These are phyloP conservation scores for Penicillium waksmanii DNA, from an alignment of 495 filamentous ascomycete genomes.

Conservation along the genomic window DNA sequence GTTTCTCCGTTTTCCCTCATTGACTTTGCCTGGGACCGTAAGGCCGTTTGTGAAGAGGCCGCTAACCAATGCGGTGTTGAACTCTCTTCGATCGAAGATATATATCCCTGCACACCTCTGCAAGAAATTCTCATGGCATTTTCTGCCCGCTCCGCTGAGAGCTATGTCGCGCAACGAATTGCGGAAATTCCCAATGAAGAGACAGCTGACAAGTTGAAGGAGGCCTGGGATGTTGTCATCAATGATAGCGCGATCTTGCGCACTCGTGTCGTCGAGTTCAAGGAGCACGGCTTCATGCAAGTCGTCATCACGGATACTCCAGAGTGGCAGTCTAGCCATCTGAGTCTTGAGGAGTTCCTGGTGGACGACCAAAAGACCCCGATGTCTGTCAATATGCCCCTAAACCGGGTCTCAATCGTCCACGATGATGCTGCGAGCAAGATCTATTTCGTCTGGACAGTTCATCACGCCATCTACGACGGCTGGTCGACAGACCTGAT, in stretches of 20 bases:
- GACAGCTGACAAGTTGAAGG: slow-evolving; percentile 32
- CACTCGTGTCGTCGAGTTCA: slow-evolving; percentile 53
- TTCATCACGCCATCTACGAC: slow-evolving; percentile 27
- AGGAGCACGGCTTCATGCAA: slow-evolving; percentile 49
- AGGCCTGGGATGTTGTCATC: slow-evolving; percentile 44
- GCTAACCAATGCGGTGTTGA: slow-evolving; percentile 2
- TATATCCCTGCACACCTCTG: slow-evolving; percentile 41
- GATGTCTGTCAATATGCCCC: slow-evolving; percentile 47
- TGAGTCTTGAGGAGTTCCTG: slow-evolving; percentile 45
- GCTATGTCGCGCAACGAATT: slow-evolving; percentile 53
- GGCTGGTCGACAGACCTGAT: slow-evolving; percentile 55
- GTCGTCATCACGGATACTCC: slow-evolving; percentile 46
- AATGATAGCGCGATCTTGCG: slow-evolving; percentile 50
- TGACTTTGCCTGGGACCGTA: slow-evolving; percentile 1
- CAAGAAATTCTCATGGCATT: slow-evolving; percentile 60
- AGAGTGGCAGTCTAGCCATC: slow-evolving; percentile 26
- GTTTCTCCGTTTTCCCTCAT: slow-evolving; percentile 8
- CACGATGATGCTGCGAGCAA: slow-evolving; percentile 22
- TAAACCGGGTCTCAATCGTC: slow-evolving; percentile 52
- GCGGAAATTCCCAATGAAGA: slow-evolving; percentile 31
- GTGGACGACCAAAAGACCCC: slow-evolving; percentile 39
- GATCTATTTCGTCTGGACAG: slow-evolving; percentile 49
- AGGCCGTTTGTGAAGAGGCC: slow-evolving; percentile 4
- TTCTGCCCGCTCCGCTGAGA: slow-evolving; percentile 48
- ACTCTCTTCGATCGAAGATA: slow-evolving; percentile 32